These are phyloP conservation scores for Colletotrichum viniferum DNA, from an alignment of 2,329 filamentous ascomycete species.

Conservation along the genomic window DNA sequence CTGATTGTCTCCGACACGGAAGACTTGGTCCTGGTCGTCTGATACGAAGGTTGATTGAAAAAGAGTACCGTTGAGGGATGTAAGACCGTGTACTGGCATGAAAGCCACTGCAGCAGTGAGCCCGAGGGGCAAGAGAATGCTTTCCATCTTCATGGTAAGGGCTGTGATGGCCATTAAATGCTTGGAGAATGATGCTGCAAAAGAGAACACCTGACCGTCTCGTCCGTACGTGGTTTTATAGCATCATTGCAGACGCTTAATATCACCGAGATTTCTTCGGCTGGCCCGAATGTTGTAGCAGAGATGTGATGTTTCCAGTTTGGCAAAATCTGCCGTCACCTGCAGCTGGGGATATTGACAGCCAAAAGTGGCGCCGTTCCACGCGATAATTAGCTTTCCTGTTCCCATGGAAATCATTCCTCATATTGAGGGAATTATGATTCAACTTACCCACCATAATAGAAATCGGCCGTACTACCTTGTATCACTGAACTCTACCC, in stretches of 20 bases:
- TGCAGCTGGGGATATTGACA: not conserved
- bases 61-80: not conserved
- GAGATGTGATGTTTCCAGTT: not conserved
- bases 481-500: not conserved
- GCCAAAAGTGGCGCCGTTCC: not conserved
- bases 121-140: not conserved
- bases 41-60: not conserved
- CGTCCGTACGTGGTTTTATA: not conserved
- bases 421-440: not conserved
- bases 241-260: not conserved
- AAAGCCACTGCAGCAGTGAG: not conserved
- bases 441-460: not conserved
- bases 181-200: not conserved
- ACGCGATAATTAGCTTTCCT: not conserved
- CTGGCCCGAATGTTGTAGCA: too few species aligned
- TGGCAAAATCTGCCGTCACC: not conserved
- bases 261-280: not conserved
- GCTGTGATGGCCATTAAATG: not conserved
- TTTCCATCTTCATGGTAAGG: not conserved
- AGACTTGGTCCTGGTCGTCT: not conserved
- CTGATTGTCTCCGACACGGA: not conserved
- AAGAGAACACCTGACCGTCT: not conserved
- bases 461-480: not conserved
- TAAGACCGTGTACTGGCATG: not conserved
- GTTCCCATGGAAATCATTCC: not conserved